These are phyloP conservation scores for Candida buenavistaensis DNA, from an alignment of 1,139 yeast species.

Conservation along the genomic window DNA sequence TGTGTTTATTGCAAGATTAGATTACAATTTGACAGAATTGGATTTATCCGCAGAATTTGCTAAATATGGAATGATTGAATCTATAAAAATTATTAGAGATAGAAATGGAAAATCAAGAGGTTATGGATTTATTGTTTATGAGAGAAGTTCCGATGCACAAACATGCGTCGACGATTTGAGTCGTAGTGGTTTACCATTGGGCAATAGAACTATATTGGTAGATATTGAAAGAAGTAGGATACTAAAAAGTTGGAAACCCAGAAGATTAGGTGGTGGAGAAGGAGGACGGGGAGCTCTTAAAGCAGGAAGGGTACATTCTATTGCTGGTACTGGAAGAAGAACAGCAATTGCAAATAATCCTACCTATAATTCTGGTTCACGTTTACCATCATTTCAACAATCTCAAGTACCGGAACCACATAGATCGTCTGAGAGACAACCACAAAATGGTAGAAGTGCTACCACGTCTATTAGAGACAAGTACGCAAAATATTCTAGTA, in stretches of 20 bases:
- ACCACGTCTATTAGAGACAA: constrained; percentile 28
- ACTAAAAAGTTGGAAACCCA: constrained; percentile 77
- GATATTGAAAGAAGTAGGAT: constrained; percentile 86
- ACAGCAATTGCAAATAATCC: constrained; percentile 21
- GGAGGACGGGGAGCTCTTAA: constrained; percentile 59
- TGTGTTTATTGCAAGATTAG: constrained; percentile 72
- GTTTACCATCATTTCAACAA: constrained; percentile 3
- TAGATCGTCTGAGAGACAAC: neutral
- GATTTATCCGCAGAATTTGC: constrained; percentile 66
- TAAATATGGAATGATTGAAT: constrained; percentile 70
- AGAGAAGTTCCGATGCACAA: constrained; percentile 56
- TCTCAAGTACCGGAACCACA: constrained; percentile 1
- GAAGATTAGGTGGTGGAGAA: constrained; percentile 67
- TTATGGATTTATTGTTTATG: constrained; percentile 81
- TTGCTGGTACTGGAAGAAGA: constrained; percentile 51
- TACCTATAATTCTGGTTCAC: constrained; percentile 5
- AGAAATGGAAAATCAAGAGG: constrained; percentile 62
- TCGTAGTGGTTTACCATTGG: constrained; percentile 46
- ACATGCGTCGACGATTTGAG: constrained; percentile 59
- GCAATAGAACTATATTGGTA: constrained; percentile 56
- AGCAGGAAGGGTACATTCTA: constrained; percentile 42
- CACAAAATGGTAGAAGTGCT: constrained; percentile 1
- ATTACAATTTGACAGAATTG: constrained; percentile 64
- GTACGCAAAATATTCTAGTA: constrained; percentile 29
- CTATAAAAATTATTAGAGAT: constrained; percentile 66